Evolutionary conservation across 2,329 filamentous ascomycete genomes (phyloP).

Genomic region (Exophiala viscosa): DNA sequence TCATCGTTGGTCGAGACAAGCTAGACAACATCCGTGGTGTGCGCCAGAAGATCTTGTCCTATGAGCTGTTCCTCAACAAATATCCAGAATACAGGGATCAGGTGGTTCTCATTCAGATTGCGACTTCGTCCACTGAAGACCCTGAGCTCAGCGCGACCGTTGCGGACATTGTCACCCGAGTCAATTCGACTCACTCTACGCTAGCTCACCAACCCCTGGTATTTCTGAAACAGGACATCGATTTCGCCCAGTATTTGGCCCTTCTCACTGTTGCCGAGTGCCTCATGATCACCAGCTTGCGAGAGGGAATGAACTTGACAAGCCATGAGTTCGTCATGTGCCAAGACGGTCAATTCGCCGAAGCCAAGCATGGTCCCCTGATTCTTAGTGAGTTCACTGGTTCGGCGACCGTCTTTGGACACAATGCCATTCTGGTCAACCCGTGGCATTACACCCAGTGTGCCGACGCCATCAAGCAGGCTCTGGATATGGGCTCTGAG

Average conservation of each 20-base stretch:
- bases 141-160: slow-evolving; percentile 82
- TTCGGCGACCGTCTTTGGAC: slow-evolving; percentile 78
- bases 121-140: slow-evolving; percentile 84
- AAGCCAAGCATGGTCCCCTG: slow-evolving; percentile 80
- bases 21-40: slow-evolving; percentile 89
- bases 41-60: slow-evolving; percentile 86
- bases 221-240: slow-evolving; percentile 91
- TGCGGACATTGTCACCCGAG: slow-evolving; percentile 88
- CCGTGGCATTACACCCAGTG: slow-evolving; percentile 93
- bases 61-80: slow-evolving; percentile 89
- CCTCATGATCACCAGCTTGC: slow-evolving; percentile 89
- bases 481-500: slow-evolving; percentile 71
- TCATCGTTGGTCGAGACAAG: slow-evolving; percentile 92
- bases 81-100: slow-evolving; percentile 85
- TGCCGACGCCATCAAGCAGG: slow-evolving; percentile 77
- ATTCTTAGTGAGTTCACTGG: slow-evolving; percentile 96
- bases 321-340: slow-evolving; percentile 92
- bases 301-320: slow-evolving; percentile 96
- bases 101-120: slow-evolving; percentile 89
- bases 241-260: slow-evolving; percentile 89
- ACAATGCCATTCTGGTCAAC: slow-evolving; percentile 80
- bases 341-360: slow-evolving; percentile 72
- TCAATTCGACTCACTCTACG: slow-evolving; percentile 88
- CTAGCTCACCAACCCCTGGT: slow-evolving; percentile 88
- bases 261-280: slow-evolving; percentile 84